A percentile compares a stretch with the other conserved stretches of the same genome.
Conservation (phyloP, 495 filamentous ascomycete species). For the Sordaria brevicollis region DNA sequence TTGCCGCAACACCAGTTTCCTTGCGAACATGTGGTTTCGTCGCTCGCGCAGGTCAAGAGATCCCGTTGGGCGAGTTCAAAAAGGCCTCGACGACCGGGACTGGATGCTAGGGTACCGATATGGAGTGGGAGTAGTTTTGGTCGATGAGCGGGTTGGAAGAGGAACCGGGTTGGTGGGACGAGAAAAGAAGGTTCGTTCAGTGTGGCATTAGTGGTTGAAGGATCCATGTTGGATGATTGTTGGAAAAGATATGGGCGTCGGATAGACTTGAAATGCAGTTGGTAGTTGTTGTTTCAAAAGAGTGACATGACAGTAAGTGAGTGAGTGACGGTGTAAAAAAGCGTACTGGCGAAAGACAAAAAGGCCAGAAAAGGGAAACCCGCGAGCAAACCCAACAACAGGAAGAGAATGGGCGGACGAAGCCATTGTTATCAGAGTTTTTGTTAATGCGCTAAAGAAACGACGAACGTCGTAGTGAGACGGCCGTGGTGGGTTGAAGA, state of each 20-base stretch:
- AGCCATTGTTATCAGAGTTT: background rate
- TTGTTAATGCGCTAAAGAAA: background rate
- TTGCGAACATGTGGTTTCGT: slow-evolving; percentile 10
- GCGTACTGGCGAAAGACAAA: background rate
- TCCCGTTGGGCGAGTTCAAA: background rate
- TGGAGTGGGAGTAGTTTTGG: background rate
- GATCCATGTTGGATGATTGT: background rate
- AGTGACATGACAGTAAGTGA: background rate
- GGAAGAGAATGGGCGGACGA: background rate
- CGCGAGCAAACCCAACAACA: background rate
- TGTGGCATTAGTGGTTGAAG: background rate
- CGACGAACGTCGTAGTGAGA: background rate
- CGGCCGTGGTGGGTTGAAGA: background rate
- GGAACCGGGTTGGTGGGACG: slow-evolving; percentile 1
- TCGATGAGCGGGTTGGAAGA: slow-evolving; percentile 4
- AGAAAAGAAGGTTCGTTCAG: background rate
- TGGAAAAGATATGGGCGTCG: background rate
- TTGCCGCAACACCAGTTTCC: slow-evolving; percentile 15
- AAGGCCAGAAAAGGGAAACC: background rate
- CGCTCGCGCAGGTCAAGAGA: slow-evolving; percentile 1
- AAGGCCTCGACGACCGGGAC: background rate
- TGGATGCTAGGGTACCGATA: slow-evolving; percentile 1
- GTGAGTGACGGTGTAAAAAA: background rate
- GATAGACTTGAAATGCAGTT: background rate
- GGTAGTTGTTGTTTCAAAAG: background rate